phyloP scores from a whole-genome alignment of 305 asterid genomes.

The Solanum hybrid region DNA sequence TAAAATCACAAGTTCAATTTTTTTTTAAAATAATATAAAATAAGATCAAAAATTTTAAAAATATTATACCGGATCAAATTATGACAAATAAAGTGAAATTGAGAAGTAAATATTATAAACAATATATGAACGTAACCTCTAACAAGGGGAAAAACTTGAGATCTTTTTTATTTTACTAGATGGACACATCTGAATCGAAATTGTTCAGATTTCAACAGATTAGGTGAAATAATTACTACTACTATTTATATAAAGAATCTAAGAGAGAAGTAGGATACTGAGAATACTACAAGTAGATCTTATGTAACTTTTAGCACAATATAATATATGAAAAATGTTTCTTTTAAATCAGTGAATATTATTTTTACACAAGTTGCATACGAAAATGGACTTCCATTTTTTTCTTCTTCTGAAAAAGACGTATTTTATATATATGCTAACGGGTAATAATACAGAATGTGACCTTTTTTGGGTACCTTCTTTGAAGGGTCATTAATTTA shows the following conservation, averaged over 20 bases:
- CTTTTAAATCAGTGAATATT: neutral
- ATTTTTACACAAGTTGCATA: neutral
- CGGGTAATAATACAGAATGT: neutral
- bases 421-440: neutral
- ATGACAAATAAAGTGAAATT: neutral
- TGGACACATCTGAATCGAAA: neutral
- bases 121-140: neutral
- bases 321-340: neutral
- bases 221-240: neutral
- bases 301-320: neutral
- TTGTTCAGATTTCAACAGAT: neutral
- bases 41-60: too few relatives aligned
- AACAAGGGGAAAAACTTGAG: neutral
- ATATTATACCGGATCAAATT: neutral
- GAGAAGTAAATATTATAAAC: neutral
- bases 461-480: neutral
- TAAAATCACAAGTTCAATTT: neutral
- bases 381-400: neutral
- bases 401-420: neutral
- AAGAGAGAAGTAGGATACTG: neutral
- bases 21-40: too few relatives aligned
- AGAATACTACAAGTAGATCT: neutral
- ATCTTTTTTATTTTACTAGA: neutral
- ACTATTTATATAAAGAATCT: too few relatives aligned
- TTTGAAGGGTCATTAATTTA: neutral